Evolutionary conservation across 2,329 filamentous ascomycete genomes (phyloP), one percentile per base, ranked within the genome.

Genomic region (Microthyrium microscopicum): DNA sequence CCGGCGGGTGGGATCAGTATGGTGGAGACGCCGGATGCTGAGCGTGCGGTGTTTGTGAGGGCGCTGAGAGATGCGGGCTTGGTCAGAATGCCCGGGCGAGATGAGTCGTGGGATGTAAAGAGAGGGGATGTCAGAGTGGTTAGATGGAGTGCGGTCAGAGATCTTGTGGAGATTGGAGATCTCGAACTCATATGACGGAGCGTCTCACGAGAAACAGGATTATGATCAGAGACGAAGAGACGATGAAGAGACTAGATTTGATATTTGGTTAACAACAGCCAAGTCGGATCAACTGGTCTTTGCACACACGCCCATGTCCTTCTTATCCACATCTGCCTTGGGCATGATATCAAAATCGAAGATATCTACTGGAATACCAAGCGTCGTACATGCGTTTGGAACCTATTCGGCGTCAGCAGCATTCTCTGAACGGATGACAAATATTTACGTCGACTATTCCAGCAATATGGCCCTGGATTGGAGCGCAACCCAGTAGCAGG

Each of bases 261-360:
- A n/a, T n/a, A n/a, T n/a, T n/a, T n/a, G n/a, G n/a, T n/a, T n/a
- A n/a, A n/a, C n/a, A n/a, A n/a, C n/a, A n/a, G n/a, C n/a, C n/a
- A n/a, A n/a, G n/a, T n/a, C n/a, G n/a, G n/a, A n/a, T n/a, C 50
- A 72, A 78, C 1, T n/a, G n/a, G n/a, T n/a, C n/a, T n/a, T n/a
- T n/a, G 79, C 80, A 52, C 81, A 89, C 26, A 50, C 60, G 2
- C 77, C 79, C 67, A 84, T 66, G 49, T 84, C 73, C 37, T 62
- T 53, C 58, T 72, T 70, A 48, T 68, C 60, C 3, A 67, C 69
- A 5, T 65, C 62, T 4, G 61, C 62, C 36, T 66, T 64, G 1
- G 83, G 81, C 29, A 73, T 70, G 43, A 93, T 87, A 50, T 93
- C 84, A 54, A 94, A 92, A 48, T 89, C 81, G 46, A 94, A 94